These are phyloP conservation scores for Plantago lanceolata DNA, from an alignment of 305 asterid species.

Conservation along the genomic window DNA sequence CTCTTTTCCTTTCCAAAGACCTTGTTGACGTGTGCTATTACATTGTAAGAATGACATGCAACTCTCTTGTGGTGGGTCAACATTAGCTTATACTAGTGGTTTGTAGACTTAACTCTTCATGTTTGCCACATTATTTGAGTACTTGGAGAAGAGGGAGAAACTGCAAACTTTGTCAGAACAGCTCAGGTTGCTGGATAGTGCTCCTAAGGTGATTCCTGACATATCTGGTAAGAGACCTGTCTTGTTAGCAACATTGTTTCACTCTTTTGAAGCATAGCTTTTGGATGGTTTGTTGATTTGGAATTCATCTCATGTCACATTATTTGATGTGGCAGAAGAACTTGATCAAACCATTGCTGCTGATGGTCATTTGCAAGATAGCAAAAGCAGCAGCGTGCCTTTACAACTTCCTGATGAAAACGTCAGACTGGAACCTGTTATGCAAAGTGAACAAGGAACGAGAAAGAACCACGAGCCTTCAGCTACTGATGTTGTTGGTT, in stretches of 20 bases:
- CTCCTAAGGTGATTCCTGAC: constrained; percentile 49
- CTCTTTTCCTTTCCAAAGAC: too few relatives aligned
- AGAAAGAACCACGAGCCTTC: constrained; percentile 11
- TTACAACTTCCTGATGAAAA: constrained; percentile 1
- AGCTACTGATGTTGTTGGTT: constrained; percentile 10
- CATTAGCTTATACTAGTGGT: constrained; percentile 8
- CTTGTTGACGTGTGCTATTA: not conserved
- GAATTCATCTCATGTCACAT: not conserved
- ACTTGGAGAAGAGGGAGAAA: constrained; percentile 35
- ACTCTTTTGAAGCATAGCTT: too few relatives aligned
- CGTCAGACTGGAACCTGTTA: not conserved
- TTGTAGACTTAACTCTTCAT: constrained; percentile 38
- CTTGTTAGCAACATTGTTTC: too few relatives aligned
- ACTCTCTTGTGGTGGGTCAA: too few relatives aligned
- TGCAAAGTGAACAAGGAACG: not conserved
- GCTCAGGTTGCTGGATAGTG: constrained; percentile 30
- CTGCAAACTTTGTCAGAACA: constrained; percentile 40
- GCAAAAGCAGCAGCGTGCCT: not conserved
- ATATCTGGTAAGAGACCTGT: too few relatives aligned
- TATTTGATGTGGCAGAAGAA: not conserved
- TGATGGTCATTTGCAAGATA: not conserved
- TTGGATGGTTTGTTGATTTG: not conserved
- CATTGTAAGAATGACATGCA: too few relatives aligned
- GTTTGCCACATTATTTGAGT: constrained; percentile 31
- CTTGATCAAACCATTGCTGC: not conserved